These are phyloP conservation scores for Amauroascus verrucosus DNA, from an alignment of 2,329 filamentous ascomycete genomes.

Conservation along the genomic window DNA sequence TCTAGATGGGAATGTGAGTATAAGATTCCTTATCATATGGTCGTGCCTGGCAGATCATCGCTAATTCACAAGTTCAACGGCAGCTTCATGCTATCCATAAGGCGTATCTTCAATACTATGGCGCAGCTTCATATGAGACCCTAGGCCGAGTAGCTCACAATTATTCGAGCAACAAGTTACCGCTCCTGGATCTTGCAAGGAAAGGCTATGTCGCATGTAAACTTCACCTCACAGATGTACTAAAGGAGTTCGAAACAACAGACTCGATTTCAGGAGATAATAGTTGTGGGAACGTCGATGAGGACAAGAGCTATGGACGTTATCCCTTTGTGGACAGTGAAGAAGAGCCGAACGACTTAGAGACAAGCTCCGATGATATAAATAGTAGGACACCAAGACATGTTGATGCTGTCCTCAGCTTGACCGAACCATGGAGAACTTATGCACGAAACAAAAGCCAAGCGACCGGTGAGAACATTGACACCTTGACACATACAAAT, in stretches of 20 bases:
- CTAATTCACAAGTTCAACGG: not conserved
- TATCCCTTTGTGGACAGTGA: not conserved
- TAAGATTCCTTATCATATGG: not conserved
- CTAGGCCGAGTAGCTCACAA: slow-evolving; percentile 39
- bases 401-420: not conserved
- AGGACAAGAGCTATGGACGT: not conserved
- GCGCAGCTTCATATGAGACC: slow-evolving; percentile 38
- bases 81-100: slow-evolving; percentile 29
- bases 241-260: slow-evolving; percentile 3
- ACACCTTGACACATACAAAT: not conserved
- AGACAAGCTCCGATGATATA: not conserved
- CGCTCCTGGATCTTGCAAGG: slow-evolving; percentile 33
- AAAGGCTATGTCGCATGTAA: slow-evolving; percentile 31
- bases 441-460: not conserved
- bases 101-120: slow-evolving; percentile 39
- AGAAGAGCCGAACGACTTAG: not conserved
- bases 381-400: not conserved
- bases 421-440: slow-evolving; percentile 9
- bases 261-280: not conserved
- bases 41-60: not conserved
- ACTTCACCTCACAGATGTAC: slow-evolving; percentile 8
- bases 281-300: not conserved
- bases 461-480: not conserved
- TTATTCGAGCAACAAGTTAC: slow-evolving; percentile 38
- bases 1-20: slow-evolving; percentile 22